Base-by-base conservation (phyloP, 306 rosid species). In the Luffa acutangula region DNA sequence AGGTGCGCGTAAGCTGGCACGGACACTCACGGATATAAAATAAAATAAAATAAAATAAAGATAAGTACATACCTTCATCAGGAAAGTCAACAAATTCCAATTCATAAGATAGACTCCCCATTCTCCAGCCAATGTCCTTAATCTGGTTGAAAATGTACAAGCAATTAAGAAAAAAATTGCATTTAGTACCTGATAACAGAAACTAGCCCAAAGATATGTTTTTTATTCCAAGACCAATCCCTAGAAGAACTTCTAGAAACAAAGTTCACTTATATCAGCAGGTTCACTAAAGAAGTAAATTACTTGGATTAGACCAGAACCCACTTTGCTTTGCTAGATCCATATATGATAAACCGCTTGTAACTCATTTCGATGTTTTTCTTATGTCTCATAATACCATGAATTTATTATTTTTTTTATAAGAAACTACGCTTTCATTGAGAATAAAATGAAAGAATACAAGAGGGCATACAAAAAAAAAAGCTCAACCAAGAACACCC, bases 51-150 rank as follows among this genome's bases (percentile, higher is more conserved):
- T n/a, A n/a, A n/a, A 57, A 67, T 34, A 57, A 11, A 76, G 54
- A 53, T 39, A 67, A 67, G 69, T 60, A 64, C 88, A 83, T 87
- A 93, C 98, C 81, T 81, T 94, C 85, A 82, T 85, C 98, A 1
- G 96, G 90, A 71, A 89, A 94, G 87, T 94, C 96, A 71, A 77
- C 34, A 90, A 85, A 90, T 79, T 89, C 88, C 84, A 92, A 79
- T 6, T 9, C 79, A 82, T 80, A 78, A 13, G 45, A 51, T 41
- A 66, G 2, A 37, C 4, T 53, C 76, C 71, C 85, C 53, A 60
- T 82, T 84, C 74, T 87, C 74, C 11, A 25, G 37, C 86, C 63
- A 80, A 82, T 84, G 41, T 49, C 80, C 60, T 20, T 73, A 76
- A 94, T 86, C 98, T 94, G 89, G 72, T 80, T 79, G 76, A 70